Conservation (phyloP, 306 rosid genomes). For the Vigna unguiculata region DNA sequence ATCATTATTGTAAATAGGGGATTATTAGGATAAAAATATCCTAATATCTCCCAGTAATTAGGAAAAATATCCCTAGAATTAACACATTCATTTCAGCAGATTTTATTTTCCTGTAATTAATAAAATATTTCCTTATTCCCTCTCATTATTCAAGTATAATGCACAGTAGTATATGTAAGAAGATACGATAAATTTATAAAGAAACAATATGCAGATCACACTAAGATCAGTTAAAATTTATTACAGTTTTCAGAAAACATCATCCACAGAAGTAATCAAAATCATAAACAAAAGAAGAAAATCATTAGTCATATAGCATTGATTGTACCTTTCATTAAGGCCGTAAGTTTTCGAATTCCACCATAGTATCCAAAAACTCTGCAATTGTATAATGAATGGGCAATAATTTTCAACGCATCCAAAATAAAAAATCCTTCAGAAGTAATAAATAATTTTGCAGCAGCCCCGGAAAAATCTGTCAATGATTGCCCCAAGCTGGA, state of each 20-base stretch:
- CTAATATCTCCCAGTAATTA: too few relatives aligned
- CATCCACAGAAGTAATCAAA: slow-evolving; percentile 34
- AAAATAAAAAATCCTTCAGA: slow-evolving; percentile 81
- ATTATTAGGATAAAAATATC: too few relatives aligned
- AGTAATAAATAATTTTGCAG: slow-evolving; percentile 64
- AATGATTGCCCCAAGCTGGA: slow-evolving; percentile 57
- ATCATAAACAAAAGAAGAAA: slow-evolving; percentile 13
- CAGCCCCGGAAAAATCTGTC: slow-evolving; percentile 67
- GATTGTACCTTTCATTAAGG: slow-evolving; percentile 87
- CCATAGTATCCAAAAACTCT: slow-evolving; percentile 89
- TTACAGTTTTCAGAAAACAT: slow-evolving; percentile 14
- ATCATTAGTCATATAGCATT: neutral
- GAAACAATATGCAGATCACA: slow-evolving; percentile 25
- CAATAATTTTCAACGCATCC: slow-evolving; percentile 77
- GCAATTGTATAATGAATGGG: slow-evolving; percentile 88
- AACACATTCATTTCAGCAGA: too few relatives aligned
- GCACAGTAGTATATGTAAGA: slow-evolving; percentile 10
- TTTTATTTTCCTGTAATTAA: too few relatives aligned
- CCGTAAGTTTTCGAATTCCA: slow-evolving; percentile 91
- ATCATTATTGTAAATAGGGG: too few relatives aligned
- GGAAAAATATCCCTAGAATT: too few relatives aligned
- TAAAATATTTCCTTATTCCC: too few relatives aligned
- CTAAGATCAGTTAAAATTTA: slow-evolving; percentile 22
- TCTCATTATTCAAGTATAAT: neutral
- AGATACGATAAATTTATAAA: slow-evolving; percentile 22